Base-by-base conservation (phyloP, 768 basidiomycete species). In the Exsudoporus frostii region DNA sequence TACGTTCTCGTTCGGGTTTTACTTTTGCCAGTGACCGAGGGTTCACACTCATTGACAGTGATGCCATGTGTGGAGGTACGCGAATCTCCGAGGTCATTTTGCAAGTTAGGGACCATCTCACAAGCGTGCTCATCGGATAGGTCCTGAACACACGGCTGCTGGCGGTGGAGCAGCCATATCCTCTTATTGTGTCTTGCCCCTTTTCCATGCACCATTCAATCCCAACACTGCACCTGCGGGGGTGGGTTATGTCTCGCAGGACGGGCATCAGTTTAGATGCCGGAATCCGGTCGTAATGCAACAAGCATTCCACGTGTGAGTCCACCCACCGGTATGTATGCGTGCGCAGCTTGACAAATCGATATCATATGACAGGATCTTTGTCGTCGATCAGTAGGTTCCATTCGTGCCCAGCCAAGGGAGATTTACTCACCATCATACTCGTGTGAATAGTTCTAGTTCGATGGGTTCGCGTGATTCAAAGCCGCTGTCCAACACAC, bases 261-360 rank as follows among this genome's bases (percentile, higher is more conserved):
- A 85, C 45, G 83, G 84, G 0, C 84, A 85, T 61, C 56, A 72
- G 11, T 85, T 81, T 52, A 27, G 63, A 1, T 85, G 83, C 67
- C 71, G 71, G 48, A 81, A 84, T 55, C 84, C 84, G 1, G 71
- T 70, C 1, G 69, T 76, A 9, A 63, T 79, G 64, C 77, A 76
- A 19, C 81, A 78, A 57, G 73, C 83, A 0, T 84, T 78, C 67
- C 83, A 85, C 62, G 81, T 85, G 81, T 84, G 63, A 53, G 82
- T 73, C 3, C 5, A 14, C 30, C 17, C 10, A 17, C 38, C n/a
- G 0, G 1, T 2, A 8, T 51, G 11, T 1, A 2, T 11, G 15
- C 7, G 10, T 40, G 2, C 5, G 1, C 2, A 3, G 0, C 2
- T 2, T 6, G 10, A 25, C n/a, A 19, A 19, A 25, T 29, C 50